Percentiles rank a stretch among this genome's conserved stretches.
Conservation (phyloP, 164 flowering plant genomes). For the grape (Vitis vinifera) region ASM3070453v1 NC_081810.1:3430001-3430500, state of each 20-base stretch:
- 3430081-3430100: not conserved
- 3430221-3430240: slow-evolving; percentile 71
- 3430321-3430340: not conserved
- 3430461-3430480: no score
- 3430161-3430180: slow-evolving; percentile 55
- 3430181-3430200: slow-evolving; percentile 84
- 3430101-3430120: no score
- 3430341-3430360: slow-evolving; percentile 15
- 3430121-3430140: not conserved
- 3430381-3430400: not conserved
- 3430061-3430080: not conserved
- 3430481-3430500: no score
- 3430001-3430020: no score
- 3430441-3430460: not conserved
- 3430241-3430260: slow-evolving; percentile 55
- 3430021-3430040: no score
- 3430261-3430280: slow-evolving; percentile 16
- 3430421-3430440: slow-evolving; percentile 10
- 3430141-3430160: not conserved
- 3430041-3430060: no score
- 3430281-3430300: not conserved
- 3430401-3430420: not conserved
- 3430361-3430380: slow-evolving; percentile 8
- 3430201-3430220: slow-evolving; percentile 79
- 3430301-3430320: not conserved